Conservation (phyloP, 176 grass and related monocot genomes). For the Triticum urartu region DNA sequence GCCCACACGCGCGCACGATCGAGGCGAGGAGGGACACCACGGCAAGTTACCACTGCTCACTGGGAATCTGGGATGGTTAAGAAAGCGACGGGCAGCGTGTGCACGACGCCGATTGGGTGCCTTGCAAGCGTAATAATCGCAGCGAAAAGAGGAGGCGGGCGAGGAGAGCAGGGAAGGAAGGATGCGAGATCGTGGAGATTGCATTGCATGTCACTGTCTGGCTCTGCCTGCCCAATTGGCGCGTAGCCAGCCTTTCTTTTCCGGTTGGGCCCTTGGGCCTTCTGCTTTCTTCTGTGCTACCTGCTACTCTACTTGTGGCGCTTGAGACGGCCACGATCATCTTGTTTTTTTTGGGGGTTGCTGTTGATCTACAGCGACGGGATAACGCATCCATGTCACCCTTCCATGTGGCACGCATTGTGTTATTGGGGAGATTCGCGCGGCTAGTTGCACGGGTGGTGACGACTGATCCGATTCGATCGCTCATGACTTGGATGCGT, state of each 20-base stretch:
- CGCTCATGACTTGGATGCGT: not conserved
- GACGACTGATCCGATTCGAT: no score
- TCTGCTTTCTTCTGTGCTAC: not conserved
- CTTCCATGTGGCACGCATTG: not conserved
- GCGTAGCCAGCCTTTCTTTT: not conserved
- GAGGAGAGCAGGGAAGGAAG: not conserved
- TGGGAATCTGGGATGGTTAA: no score
- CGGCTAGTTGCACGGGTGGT: not conserved
- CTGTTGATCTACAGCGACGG: not conserved
- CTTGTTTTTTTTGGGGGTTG: not conserved
- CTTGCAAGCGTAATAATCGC: not conserved
- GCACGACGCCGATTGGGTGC: no score
- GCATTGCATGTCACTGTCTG: not conserved
- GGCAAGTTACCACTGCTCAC: not conserved
- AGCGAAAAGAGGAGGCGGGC: not conserved
- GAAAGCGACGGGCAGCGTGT: no score
- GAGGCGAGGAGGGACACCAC: not conserved
- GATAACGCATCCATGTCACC: not conserved
- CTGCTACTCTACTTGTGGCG: not conserved
- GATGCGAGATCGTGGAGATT: not conserved
- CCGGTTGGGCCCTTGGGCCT: not conserved
- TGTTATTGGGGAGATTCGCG: not conserved
- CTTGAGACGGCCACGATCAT: not conserved
- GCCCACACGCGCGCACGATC: not conserved
- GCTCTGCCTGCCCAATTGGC: not conserved